Evolutionary conservation across 192 early-diverging fungal genomes (phyloP).

Genomic region (Coemansia sp.): DNA sequence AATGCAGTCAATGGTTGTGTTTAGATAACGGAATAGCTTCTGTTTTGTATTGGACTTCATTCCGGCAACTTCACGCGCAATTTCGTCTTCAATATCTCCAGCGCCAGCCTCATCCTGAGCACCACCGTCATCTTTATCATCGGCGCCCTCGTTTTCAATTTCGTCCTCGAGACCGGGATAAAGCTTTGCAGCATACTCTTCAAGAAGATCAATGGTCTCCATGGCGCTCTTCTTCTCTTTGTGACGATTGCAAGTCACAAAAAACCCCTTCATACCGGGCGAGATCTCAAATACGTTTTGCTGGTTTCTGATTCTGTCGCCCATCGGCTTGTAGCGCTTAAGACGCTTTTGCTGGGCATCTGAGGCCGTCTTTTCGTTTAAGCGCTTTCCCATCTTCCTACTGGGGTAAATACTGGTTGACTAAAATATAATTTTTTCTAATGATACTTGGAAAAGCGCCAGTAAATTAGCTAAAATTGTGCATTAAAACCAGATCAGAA

Average conservation of each 20-base stretch:
- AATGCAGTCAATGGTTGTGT: slow-evolving; percentile 45
- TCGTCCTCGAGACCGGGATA: slow-evolving; percentile 48
- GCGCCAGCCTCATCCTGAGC: background rate
- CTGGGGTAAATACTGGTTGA: no score
- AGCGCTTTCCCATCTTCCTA: slow-evolving; percentile 26
- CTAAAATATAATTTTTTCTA: background rate
- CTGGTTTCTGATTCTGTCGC: slow-evolving; percentile 40
- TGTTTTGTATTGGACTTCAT: slow-evolving; percentile 37
- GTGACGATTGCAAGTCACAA: slow-evolving; percentile 44
- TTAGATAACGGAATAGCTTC: slow-evolving; percentile 43
- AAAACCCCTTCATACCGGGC: slow-evolving; percentile 52
- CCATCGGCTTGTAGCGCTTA: slow-evolving; percentile 39
- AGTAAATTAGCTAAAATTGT: background rate
- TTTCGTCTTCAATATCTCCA: slow-evolving; percentile 47
- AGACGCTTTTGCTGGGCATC: slow-evolving; percentile 38
- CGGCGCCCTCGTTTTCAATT: slow-evolving; percentile 24
- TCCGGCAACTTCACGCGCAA: slow-evolving; percentile 46
- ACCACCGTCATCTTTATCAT: slow-evolving; percentile 1
- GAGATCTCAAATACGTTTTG: slow-evolving; percentile 47
- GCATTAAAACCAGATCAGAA: no score
- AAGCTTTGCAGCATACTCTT: slow-evolving; percentile 39
- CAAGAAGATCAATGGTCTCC: slow-evolving; percentile 48
- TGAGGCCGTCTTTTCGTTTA: slow-evolving; percentile 24
- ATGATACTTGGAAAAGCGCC: background rate
- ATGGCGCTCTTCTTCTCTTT: slow-evolving; percentile 42